These are phyloP conservation scores for Kernera saxatilis DNA, from an alignment of 345 rosid genomes.

Conservation along the genomic window DNA sequence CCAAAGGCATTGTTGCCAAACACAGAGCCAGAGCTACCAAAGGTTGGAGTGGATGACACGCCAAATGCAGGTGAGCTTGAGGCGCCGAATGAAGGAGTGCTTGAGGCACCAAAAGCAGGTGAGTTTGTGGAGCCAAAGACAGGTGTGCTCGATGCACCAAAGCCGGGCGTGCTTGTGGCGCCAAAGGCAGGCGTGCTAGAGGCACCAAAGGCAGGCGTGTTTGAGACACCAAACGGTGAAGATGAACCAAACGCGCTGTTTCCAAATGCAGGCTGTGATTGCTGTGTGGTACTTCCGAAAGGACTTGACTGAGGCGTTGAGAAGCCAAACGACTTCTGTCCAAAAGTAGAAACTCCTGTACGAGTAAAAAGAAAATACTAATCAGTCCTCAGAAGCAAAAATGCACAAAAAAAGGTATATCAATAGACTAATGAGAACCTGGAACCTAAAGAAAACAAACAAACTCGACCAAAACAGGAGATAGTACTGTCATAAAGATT, in stretches of 20 bases:
- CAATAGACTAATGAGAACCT: neutral
- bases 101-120: constrained; percentile 45
- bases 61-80: constrained; percentile 44
- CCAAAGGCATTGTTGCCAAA: constrained; percentile 60
- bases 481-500: neutral
- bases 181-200: constrained; percentile 48
- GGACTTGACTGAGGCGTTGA: constrained; percentile 57
- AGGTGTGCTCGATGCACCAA: constrained; percentile 43
- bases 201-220: constrained; percentile 55
- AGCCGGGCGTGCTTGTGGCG: constrained; percentile 32
- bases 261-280: constrained; percentile 72
- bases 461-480: neutral
- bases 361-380: neutral
- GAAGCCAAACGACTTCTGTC: constrained; percentile 83
- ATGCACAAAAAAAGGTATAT: neutral
- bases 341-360: constrained; percentile 60
- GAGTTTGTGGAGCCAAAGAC: constrained; percentile 45
- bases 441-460: neutral
- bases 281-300: constrained; percentile 61
- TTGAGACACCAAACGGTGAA: constrained; percentile 59
- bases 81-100: constrained; percentile 45
- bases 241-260: constrained; percentile 59
- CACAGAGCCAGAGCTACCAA: no score
- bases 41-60: constrained; percentile 33
- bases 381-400: neutral